Evolutionary conservation across 179 eudicot genomes (phyloP), one percentile per base, ranked within the genome.

Genomic region (Silene vulgaris): DNA sequence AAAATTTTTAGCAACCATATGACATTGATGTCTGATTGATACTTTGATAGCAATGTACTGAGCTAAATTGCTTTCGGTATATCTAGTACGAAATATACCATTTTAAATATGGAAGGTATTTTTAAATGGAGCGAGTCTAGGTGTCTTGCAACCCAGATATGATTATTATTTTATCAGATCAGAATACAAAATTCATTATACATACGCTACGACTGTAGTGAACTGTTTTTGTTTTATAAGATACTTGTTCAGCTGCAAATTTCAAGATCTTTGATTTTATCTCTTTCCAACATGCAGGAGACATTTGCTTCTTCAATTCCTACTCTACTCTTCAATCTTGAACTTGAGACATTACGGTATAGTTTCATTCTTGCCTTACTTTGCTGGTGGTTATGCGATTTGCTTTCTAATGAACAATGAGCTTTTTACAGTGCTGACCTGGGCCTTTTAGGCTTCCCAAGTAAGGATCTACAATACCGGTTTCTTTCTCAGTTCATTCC

Each of bases 261-360:
- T 52, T 45, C 19, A 48, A 19, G 21, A 35, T 7, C 35, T 65
- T 12, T 59, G 64, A 20, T 62, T 40, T 32, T 52, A 28, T 57
- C 28, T 57, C 13, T 79, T 74, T 67, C 54, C 65, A 69, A 65
- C 79, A 71, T 82, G 82, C 93, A 96, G 98, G 97, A 93, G 78
- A 85, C 85, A 45, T 93, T 89, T 86, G 96, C 93, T 69, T 3
- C 84, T 69, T 88, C 98, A 28, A 91, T 91, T 78, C 98, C 97
- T 30, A 79, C 90, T 54, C 89, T 96, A 71, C 92, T 96, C 65
- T 96, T 96, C 74, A 96, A 96, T 87, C 89, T 96, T 71, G 98
- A 96, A 79, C 97, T 96, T 69, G 99, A 96, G 68, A 96, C 99
- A 74, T 78, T 95, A 76, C 95, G 99, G 99, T 95, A 87, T 48